These are phyloP conservation scores for Cyclocybe cylindracea DNA, from an alignment of 768 basidiomycete species.

Conservation along the genomic window DNA sequence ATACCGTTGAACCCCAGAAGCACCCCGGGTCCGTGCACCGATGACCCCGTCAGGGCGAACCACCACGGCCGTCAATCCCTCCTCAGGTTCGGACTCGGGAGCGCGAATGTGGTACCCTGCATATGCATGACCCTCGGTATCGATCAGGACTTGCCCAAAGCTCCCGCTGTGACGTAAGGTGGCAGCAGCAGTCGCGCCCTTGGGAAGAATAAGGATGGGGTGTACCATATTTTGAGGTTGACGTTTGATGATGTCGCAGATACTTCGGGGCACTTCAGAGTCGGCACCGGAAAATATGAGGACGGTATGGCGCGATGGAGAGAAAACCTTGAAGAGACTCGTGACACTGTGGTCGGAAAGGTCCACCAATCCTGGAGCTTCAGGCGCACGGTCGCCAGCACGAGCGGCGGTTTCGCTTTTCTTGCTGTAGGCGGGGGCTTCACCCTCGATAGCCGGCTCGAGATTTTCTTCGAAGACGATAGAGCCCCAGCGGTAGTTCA, in stretches of 20 bases:
- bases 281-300: slow-evolving; percentile 26
- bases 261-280: background rate
- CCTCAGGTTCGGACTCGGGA: background rate
- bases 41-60: slow-evolving; percentile 21
- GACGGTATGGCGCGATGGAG: slow-evolving; percentile 31
- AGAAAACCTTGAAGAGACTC: slow-evolving; percentile 27
- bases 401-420: slow-evolving; percentile 25
- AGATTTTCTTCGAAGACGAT: slow-evolving; percentile 41
- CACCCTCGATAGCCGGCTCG: slow-evolving; percentile 9
- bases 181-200: background rate
- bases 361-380: slow-evolving; percentile 31
- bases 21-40: slow-evolving; percentile 14
- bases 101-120: slow-evolving; percentile 10
- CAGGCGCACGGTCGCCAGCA: slow-evolving; percentile 50
- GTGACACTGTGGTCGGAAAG: background rate
- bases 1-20: slow-evolving; percentile 10
- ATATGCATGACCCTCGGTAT: slow-evolving; percentile 15
- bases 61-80: background rate
- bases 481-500: slow-evolving; percentile 54
- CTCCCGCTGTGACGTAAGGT: background rate
- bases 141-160: slow-evolving; percentile 11
- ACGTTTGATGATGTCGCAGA: slow-evolving; percentile 2
- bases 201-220: slow-evolving; percentile 7
- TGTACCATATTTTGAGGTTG: slow-evolving; percentile 12
- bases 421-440: slow-evolving; percentile 17